These are phyloP conservation scores for Tulasnella sp. DNA, from an alignment of 768 basidiomycete genomes.

Conservation along the genomic window DNA sequence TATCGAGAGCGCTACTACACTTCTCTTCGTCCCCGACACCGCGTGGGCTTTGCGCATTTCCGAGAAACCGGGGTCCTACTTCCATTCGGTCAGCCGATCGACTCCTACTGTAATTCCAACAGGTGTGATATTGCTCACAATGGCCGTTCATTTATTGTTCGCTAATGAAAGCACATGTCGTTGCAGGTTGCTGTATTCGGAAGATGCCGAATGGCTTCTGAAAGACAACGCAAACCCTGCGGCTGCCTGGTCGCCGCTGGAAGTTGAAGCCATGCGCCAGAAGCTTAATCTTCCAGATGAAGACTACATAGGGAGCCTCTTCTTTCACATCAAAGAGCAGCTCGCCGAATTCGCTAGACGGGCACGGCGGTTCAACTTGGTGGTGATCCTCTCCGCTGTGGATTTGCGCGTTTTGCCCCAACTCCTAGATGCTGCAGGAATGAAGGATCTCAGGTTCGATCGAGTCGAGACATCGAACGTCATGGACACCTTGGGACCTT, in stretches of 20 bases:
- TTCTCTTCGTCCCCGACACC: conserved; percentile 40
- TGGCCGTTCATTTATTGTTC: not conserved
- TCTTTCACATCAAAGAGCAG: conserved; percentile 29
- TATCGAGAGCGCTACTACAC: conserved; percentile 37
- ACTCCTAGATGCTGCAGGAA: conserved; percentile 29
- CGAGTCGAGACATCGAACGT: conserved; percentile 47
- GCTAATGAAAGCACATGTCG: not conserved
- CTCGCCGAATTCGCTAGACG: conserved; percentile 35
- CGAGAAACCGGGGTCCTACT: conserved; percentile 39
- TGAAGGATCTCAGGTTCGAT: conserved; percentile 33
- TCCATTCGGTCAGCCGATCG: conserved; percentile 40
- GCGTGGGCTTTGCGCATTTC: conserved; percentile 37
- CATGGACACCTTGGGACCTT: conserved; percentile 37
- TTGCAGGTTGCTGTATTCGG: conserved; percentile 38
- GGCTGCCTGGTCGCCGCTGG: conserved; percentile 42
- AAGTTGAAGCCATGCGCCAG: conserved; percentile 36
- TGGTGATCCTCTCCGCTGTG: conserved; percentile 32
- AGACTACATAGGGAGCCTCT: conserved; percentile 27
- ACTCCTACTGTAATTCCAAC: conserved; percentile 39
- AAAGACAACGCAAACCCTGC: conserved; percentile 40
- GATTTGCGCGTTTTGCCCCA: conserved; percentile 32
- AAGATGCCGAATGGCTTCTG: conserved; percentile 41
- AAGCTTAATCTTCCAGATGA: conserved; percentile 36
- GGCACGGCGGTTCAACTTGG: conserved; percentile 32
- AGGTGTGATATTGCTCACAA: not conserved